Evolutionary conservation across 768 basidiomycete species (phyloP).

Genomic region (Lactarius sanguifluus): DNA sequence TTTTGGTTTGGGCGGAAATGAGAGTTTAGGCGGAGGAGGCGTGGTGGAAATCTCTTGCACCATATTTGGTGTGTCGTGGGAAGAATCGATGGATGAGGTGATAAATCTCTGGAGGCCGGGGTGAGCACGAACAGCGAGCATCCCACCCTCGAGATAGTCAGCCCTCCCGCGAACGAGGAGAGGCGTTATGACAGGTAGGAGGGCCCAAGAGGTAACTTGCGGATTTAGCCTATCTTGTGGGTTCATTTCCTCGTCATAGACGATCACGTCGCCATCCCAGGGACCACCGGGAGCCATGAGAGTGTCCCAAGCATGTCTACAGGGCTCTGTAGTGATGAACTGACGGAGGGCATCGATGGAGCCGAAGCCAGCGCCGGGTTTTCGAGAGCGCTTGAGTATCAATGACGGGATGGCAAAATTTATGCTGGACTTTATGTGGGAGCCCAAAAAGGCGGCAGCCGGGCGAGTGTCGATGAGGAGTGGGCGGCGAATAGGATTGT

Average conservation of each 20-base stretch:
- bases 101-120: constrained; percentile 55
- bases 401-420: constrained; percentile 89
- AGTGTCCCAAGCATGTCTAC: constrained; percentile 69
- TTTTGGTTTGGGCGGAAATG: constrained; percentile 31
- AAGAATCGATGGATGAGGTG: constrained; percentile 38
- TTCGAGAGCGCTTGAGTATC: constrained; percentile 81
- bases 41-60: constrained; percentile 23
- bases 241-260: constrained; percentile 81
- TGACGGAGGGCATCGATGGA: constrained; percentile 69
- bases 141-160: constrained; percentile 73
- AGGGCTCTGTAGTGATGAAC: constrained; percentile 79
- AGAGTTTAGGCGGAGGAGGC: constrained; percentile 24
- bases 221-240: constrained; percentile 56
- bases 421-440: constrained; percentile 66
- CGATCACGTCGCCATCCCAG: constrained; percentile 76
- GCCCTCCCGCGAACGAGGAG: constrained; percentile 56
- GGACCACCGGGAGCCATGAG: constrained; percentile 47
- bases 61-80: constrained; percentile 23
- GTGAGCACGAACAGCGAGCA: constrained; percentile 60
- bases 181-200: constrained; percentile 61
- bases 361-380: constrained; percentile 65
- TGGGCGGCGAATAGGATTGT: constrained; percentile 47
- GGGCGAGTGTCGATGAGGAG: constrained; percentile 84
- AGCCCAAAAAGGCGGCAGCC: constrained; percentile 58
- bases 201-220: constrained; percentile 64